Conservation (phyloP, 1,284 basidiomycete species). For the Malassezia furfur region DNA sequence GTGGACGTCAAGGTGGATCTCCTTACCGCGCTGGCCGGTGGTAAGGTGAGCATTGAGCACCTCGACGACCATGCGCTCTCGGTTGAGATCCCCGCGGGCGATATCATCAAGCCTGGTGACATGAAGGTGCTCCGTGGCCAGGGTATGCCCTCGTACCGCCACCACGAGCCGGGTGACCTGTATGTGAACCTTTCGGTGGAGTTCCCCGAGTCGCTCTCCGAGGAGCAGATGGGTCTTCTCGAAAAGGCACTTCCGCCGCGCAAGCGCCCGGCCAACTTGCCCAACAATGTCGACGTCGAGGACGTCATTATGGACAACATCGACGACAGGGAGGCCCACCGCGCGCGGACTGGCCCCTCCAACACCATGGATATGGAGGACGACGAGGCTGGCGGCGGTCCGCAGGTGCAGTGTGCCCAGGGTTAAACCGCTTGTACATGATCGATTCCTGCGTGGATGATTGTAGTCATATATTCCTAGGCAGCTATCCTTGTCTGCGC, state of each 20-base stretch:
- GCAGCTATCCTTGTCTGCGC: neutral
- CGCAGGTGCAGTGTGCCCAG: constrained; percentile 42
- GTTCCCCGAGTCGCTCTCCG: constrained; percentile 77
- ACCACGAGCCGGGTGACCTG: constrained; percentile 92
- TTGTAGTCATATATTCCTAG: constrained; percentile 4
- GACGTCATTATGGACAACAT: constrained; percentile 77
- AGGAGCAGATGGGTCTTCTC: constrained; percentile 62
- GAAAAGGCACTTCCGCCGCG: constrained; percentile 81
- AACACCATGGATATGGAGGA: constrained; percentile 67
- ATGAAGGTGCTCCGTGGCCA: constrained; percentile 85
- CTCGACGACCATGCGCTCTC: constrained; percentile 82
- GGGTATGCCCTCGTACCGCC: constrained; percentile 96
- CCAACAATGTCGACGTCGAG: constrained; percentile 64
- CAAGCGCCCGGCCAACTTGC: constrained; percentile 58
- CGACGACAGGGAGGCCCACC: constrained; percentile 63
- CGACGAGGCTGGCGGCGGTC: constrained; percentile 50
- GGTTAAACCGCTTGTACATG: constrained; percentile 15
- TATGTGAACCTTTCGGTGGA: constrained; percentile 76
- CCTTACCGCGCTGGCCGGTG: constrained; percentile 84
- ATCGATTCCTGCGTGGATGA: neutral
- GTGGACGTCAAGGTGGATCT: constrained; percentile 83
- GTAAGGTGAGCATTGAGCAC: constrained; percentile 81
- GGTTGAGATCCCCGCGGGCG: constrained; percentile 70
- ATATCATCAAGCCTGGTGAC: constrained; percentile 84
- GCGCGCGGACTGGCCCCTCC: constrained; percentile 48